A percentile compares a stretch with the other conserved stretches of the same genome.
These are phyloP conservation scores for Fusarium odoratissimum DNA, from an alignment of 2,329 filamentous ascomycete genomes.

Conservation along the genomic window DNA sequence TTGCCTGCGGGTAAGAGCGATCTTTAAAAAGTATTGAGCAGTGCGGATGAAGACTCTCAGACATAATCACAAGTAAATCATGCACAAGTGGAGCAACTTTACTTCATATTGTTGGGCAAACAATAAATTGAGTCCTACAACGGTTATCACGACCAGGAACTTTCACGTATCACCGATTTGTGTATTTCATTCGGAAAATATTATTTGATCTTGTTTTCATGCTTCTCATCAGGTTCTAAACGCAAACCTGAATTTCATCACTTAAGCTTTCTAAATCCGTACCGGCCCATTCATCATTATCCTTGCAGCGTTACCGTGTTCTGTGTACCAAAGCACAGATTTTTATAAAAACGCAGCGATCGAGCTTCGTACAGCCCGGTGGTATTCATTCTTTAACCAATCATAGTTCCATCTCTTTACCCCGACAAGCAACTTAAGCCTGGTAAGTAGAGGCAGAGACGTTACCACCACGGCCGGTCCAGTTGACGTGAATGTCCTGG, in stretches of 20 bases:
- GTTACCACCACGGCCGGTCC: constrained; percentile 97
- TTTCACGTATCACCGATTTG: neutral
- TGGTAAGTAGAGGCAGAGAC: constrained; percentile 98
- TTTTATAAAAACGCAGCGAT: constrained; percentile 37
- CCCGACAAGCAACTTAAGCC: constrained; percentile 70
- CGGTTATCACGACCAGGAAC: neutral
- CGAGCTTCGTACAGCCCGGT: constrained; percentile 32
- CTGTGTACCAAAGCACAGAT: constrained; percentile 42
- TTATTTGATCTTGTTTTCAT: constrained; percentile 26
- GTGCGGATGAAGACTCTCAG: neutral
- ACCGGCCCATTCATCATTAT: constrained; percentile 44
- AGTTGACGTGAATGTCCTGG: constrained; percentile 98
- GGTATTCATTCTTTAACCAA: constrained; percentile 36
- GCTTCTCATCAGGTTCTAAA: constrained; percentile 30
- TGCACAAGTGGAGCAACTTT: neutral
- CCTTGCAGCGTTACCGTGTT: constrained; percentile 41
- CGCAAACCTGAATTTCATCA: constrained; percentile 32
- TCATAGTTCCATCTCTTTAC: constrained; percentile 25
- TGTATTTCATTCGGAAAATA: neutral
- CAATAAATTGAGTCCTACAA: neutral
- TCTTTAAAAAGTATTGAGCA: neutral
- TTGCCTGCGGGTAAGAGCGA: neutral
- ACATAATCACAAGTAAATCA: neutral
- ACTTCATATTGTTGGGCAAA: neutral
- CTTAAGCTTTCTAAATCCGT: constrained; percentile 44